Conservation (phyloP, 768 basidiomycete species). For the Pulveroboletus frians region DNA sequence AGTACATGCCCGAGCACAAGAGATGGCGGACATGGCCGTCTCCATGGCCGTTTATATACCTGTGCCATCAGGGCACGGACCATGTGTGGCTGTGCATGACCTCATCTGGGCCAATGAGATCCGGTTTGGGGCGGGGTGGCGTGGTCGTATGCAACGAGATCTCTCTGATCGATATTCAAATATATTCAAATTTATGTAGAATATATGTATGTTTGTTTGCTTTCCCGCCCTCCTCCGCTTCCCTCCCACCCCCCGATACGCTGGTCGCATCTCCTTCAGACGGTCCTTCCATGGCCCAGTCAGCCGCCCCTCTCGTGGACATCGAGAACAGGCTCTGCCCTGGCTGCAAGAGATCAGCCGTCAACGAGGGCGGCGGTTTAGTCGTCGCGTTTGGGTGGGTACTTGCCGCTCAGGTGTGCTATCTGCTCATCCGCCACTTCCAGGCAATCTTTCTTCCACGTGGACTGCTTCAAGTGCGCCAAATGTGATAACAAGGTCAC, state of each 20-base stretch:
- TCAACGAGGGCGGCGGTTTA: constrained; percentile 75
- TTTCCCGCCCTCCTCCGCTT: neutral
- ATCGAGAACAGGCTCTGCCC: constrained; percentile 66
- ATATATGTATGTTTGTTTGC: neutral
- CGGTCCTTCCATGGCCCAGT: constrained; percentile 11
- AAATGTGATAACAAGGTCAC: constrained; percentile 91
- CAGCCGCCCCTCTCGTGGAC: constrained; percentile 12
- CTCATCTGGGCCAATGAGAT: neutral
- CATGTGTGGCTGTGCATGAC: neutral
- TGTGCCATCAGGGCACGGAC: neutral
- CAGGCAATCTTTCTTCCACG: constrained; percentile 92
- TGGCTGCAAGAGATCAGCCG: constrained; percentile 76
- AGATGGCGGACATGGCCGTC: constrained; percentile 42
- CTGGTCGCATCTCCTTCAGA: neutral
- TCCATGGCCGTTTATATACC: neutral
- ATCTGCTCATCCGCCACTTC: neutral
- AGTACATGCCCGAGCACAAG: constrained; percentile 96
- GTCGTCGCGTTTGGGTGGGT: constrained; percentile 95
- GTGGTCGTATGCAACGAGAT: neutral
- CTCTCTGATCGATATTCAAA: too few relatives aligned
- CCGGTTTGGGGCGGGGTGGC: neutral
- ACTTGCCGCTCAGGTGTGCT: neutral
- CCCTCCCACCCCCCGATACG: neutral
- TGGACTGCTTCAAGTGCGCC: constrained; percentile 94
- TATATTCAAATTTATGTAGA: too few relatives aligned